Evolutionary conservation across 306 rosid genomes (phyloP).

Genomic region (Ormosia semicastrata): DNA sequence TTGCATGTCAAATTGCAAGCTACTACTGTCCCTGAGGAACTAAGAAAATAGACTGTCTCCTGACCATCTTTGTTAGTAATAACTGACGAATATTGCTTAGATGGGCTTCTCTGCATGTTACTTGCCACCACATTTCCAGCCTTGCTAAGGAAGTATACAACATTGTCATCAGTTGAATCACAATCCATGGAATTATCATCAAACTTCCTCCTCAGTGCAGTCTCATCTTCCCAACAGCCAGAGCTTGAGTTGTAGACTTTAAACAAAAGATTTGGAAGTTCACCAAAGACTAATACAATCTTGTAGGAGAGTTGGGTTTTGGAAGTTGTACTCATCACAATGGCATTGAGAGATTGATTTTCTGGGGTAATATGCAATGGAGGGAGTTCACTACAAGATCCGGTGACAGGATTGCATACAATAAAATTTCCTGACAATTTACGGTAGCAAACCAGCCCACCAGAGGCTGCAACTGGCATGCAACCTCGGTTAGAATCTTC

Average conservation of each 20-base stretch:
- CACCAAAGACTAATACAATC: constrained; percentile 76
- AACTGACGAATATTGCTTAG: constrained; percentile 88
- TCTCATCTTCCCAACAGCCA: constrained; percentile 71
- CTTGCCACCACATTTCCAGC: constrained; percentile 89
- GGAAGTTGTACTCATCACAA: constrained; percentile 62
- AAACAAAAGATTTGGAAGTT: constrained; percentile 60
- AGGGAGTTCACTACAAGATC: constrained; percentile 60
- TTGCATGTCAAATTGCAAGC: constrained; percentile 66
- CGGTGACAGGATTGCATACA: constrained; percentile 71
- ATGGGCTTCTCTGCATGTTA: constrained; percentile 90
- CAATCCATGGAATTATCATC: constrained; percentile 41
- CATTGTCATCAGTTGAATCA: constrained; percentile 65
- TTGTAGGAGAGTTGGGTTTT: constrained; percentile 40
- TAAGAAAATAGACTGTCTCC: constrained; percentile 68
- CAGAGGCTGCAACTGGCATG: constrained; percentile 89
- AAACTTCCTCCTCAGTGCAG: constrained; percentile 40
- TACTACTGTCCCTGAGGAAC: constrained; percentile 71
- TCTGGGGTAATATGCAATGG: constrained; percentile 41
- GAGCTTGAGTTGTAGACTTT: constrained; percentile 52
- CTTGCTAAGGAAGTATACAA: constrained; percentile 79
- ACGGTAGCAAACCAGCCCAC: constrained; percentile 85
- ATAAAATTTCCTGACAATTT: constrained; percentile 49
- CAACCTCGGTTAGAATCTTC: constrained; percentile 37
- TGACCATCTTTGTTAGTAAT: constrained; percentile 53
- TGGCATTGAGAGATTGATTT: constrained; percentile 63